These are phyloP conservation scores for Hermanozyma aechmeae DNA, from an alignment of 805 yeast genomes.

Conservation along the genomic window DNA sequence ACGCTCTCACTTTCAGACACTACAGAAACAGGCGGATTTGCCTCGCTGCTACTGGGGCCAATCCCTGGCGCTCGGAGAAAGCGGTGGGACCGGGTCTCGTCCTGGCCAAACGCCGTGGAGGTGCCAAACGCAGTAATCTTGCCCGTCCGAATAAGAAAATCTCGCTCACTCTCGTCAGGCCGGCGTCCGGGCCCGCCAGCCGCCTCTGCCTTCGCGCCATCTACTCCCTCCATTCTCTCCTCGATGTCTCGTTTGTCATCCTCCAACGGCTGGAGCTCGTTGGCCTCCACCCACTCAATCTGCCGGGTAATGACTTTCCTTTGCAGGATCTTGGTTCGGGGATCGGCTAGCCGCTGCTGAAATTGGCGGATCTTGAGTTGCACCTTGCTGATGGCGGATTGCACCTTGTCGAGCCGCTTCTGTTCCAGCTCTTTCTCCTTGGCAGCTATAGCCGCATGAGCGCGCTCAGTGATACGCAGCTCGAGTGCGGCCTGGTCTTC, in stretches of 20 bases:
- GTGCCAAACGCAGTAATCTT: constrained; percentile 90
- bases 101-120: constrained; percentile 41
- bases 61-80: constrained; percentile 44
- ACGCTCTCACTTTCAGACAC: too few relatives aligned
- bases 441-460: constrained; percentile 49
- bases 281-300: constrained; percentile 37
- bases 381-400: constrained; percentile 35
- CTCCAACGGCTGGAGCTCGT: constrained; percentile 44
- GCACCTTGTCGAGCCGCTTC: constrained; percentile 64
- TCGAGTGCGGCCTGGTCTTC: constrained; percentile 82
- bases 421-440: constrained; percentile 68
- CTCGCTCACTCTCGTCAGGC: constrained; percentile 72
- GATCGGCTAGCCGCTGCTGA: constrained; percentile 37
- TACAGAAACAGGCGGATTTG: too few relatives aligned
- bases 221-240: constrained; percentile 21
- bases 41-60: too few relatives aligned
- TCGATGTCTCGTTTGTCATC: constrained; percentile 53
- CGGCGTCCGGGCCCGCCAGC: constrained; percentile 8
- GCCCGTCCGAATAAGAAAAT: constrained; percentile 79
- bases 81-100: constrained; percentile 25
- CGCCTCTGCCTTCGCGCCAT: constrained; percentile 3
- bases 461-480: constrained; percentile 56
- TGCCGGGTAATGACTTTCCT: constrained; percentile 47
- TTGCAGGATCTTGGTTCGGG: constrained; percentile 57
- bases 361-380: constrained; percentile 37